Percentiles rank a stretch among this genome's conserved stretches.
phyloP scores from a whole-genome alignment of 164 flowering plant genomes.

The Liquidambar formosana region DNA sequence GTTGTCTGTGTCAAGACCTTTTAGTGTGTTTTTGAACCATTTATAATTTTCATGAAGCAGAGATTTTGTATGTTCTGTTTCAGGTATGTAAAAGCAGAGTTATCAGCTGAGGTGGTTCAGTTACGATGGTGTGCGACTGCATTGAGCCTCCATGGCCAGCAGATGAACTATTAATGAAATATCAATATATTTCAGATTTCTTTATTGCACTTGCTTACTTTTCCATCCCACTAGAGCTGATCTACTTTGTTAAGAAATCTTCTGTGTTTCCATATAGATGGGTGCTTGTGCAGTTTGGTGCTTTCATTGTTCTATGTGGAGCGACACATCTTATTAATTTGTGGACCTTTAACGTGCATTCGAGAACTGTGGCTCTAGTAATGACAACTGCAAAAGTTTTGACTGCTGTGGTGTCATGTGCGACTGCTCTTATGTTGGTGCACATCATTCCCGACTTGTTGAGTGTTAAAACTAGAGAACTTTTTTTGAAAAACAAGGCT shows the following conservation, averaged over 20 bases:
- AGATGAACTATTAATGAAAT: slow-evolving; percentile 79
- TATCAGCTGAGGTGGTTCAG: slow-evolving; percentile 7
- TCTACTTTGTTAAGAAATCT: slow-evolving; percentile 87
- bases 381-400: slow-evolving; percentile 77
- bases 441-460: slow-evolving; percentile 86
- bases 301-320: slow-evolving; percentile 90
- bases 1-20: too few species aligned
- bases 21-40: too few species aligned
- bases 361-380: slow-evolving; percentile 70
- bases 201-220: slow-evolving; percentile 89
- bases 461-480: slow-evolving; percentile 82
- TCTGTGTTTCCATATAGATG: slow-evolving; percentile 87
- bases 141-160: slow-evolving; percentile 81
- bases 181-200: slow-evolving; percentile 88
- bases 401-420: slow-evolving; percentile 85
- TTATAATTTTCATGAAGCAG: too few species aligned
- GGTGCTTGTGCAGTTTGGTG: slow-evolving; percentile 95
- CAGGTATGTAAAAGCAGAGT: slow-evolving; percentile 6
- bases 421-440: slow-evolving; percentile 84
- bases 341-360: slow-evolving; percentile 72
- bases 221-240: slow-evolving; percentile 85
- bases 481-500: slow-evolving; percentile 84
- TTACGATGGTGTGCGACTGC: slow-evolving; percentile 65
- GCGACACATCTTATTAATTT: slow-evolving; percentile 85
- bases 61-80: too few species aligned